A percentile compares a stretch with the other conserved stretches of the same genome.
Evolutionary conservation across 331 rosid genomes (phyloP).

Genomic region (Telfairia occidentalis): DNA sequence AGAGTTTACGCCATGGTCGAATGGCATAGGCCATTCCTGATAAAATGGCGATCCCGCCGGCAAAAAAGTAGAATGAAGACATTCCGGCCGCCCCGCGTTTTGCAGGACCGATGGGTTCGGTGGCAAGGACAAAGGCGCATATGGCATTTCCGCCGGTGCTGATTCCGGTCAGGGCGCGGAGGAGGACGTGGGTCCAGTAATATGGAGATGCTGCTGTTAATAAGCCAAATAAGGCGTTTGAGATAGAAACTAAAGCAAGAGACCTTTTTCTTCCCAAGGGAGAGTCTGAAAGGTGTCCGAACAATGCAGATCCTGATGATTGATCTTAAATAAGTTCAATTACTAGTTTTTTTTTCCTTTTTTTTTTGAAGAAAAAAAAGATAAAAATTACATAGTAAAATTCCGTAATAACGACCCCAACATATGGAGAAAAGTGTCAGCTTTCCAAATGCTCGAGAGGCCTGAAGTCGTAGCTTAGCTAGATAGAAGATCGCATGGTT

Average conservation of each 20-base stretch:
- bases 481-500: too few relatives aligned
- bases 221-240: not conserved
- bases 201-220: conserved; percentile 4
- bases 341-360: too few relatives aligned
- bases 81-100: not conserved
- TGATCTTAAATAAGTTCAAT: not conserved
- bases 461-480: too few relatives aligned
- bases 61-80: not conserved
- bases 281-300: conserved; percentile 5
- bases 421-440: too few relatives aligned
- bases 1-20: conserved; percentile 4
- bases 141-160: not conserved
- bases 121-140: not conserved
- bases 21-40: conserved; percentile 1
- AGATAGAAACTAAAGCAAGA: not conserved
- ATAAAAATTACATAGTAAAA: too few relatives aligned
- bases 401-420: too few relatives aligned
- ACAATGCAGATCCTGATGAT: not conserved
- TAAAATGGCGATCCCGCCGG: not conserved
- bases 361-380: too few relatives aligned
- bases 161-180: conserved; percentile 1
- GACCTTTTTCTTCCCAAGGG: conserved; percentile 4
- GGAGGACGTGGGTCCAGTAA: not conserved
- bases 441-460: too few relatives aligned
- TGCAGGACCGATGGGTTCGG: not conserved